A percentile compares a stretch with the other conserved stretches of the same genome.
Evolutionary conservation across 164 flowering plant genomes (phyloP).

Genomic region (Houttuynia cordata): DNA sequence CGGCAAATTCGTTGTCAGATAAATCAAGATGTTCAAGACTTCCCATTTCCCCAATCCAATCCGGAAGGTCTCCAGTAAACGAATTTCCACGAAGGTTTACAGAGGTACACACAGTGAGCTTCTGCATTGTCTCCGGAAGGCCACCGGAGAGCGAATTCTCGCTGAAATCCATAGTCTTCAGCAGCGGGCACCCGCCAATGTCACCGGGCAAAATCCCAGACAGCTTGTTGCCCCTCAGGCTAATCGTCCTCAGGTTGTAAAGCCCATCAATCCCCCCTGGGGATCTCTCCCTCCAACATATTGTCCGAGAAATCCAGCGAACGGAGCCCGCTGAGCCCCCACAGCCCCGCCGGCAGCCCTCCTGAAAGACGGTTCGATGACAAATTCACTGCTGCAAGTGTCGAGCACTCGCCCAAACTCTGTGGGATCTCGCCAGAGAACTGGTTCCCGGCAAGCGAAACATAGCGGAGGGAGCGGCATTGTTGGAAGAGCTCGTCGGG

Average conservation of each 20-base stretch:
- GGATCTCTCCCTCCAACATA: conserved; percentile 60
- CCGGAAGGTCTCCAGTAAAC: conserved; percentile 50
- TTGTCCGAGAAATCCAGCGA: conserved; percentile 71
- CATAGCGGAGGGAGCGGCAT: conserved; percentile 48
- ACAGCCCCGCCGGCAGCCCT: conserved; percentile 40
- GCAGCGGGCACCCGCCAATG: conserved; percentile 54
- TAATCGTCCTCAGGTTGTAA: conserved; percentile 41
- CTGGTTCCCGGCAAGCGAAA: conserved; percentile 62
- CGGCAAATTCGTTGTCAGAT: conserved; percentile 59
- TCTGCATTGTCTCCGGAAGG: conserved; percentile 56
- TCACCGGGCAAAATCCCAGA: conserved; percentile 56
- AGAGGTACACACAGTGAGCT: conserved; percentile 42
- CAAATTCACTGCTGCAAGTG: conserved; percentile 46
- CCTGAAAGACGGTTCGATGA: conserved; percentile 72
- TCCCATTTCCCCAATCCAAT: conserved; percentile 68
- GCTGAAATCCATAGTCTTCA: conserved; percentile 59
- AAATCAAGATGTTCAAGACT: conserved; percentile 67
- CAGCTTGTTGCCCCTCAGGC: conserved; percentile 41
- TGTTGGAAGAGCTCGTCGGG: conserved; percentile 65
- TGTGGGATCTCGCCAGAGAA: conserved; percentile 57
- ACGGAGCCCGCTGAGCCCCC: conserved; percentile 58
- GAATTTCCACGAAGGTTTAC: conserved; percentile 44
- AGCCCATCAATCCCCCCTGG: conserved; percentile 42
- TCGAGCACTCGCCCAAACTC: conserved; percentile 51
- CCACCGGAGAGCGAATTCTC: conserved; percentile 53